A percentile compares a stretch with the other conserved stretches of the same genome.
Conservation (phyloP, 2,329 filamentous ascomycete genomes). For the Parafenestella ontariensis region DNA sequence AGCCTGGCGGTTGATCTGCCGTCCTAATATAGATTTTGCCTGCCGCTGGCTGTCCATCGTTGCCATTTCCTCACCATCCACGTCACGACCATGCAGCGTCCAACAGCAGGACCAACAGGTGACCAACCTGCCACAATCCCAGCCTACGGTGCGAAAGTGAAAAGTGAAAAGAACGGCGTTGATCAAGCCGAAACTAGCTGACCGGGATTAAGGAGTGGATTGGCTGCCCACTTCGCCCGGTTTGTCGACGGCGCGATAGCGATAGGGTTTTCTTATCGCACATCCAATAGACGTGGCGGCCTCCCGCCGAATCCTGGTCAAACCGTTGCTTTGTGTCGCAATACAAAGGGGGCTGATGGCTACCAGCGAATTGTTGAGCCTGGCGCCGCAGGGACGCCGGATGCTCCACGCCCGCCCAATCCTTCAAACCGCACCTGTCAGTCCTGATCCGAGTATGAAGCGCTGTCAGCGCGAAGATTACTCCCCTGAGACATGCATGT, state of each 20-base stretch:
- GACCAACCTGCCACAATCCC: background rate
- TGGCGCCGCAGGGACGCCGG: slow-evolving; percentile 20
- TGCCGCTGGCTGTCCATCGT: background rate
- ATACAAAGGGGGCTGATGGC: slow-evolving; percentile 33
- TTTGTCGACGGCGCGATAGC: slow-evolving; percentile 30
- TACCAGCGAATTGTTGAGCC: slow-evolving; percentile 33
- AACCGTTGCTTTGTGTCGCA: slow-evolving; percentile 33
- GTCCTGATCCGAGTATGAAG: slow-evolving; percentile 3
- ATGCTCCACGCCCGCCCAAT: slow-evolving; percentile 17
- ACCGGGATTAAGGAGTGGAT: slow-evolving; percentile 25
- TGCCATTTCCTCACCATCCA: slow-evolving; percentile 7
- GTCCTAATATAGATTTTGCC: background rate
- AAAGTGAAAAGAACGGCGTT: slow-evolving; percentile 22
- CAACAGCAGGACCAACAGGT: background rate
- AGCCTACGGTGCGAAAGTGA: slow-evolving; percentile 5
- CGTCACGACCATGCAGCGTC: slow-evolving; percentile 29
- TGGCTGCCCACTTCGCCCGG: slow-evolving; percentile 25
- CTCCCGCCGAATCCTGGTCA: slow-evolving; percentile 31
- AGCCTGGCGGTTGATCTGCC: background rate
- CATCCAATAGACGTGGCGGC: slow-evolving; percentile 33
- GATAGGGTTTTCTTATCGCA: slow-evolving; percentile 26
- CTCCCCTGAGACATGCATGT: slow-evolving; percentile 32
- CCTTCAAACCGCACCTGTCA: slow-evolving; percentile 13
- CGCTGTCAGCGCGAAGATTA: slow-evolving; percentile 13
- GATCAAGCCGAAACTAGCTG: slow-evolving; percentile 40